Percentiles rank a stretch among this genome's conserved stretches.
These are phyloP conservation scores for Ceriops zippeliana DNA, from an alignment of 345 rosid species.

Conservation along the genomic window DNA sequence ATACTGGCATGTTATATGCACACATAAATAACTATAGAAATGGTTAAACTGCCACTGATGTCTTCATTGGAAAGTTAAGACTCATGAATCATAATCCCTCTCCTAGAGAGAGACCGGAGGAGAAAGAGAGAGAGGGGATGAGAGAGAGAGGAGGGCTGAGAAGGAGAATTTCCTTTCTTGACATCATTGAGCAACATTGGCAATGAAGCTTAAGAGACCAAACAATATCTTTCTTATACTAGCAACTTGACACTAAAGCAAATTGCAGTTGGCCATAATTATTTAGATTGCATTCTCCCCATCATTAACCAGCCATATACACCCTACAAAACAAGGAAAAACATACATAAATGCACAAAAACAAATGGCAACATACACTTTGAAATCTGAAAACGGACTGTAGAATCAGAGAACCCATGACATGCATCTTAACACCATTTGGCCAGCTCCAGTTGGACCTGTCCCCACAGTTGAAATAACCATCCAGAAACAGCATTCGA, in stretches of 20 bases:
- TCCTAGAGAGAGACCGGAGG: no score
- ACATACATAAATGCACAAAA: not conserved
- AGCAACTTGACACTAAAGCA: not conserved
- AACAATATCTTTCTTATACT: not conserved
- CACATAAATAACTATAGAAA: no score
- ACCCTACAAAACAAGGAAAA: not conserved
- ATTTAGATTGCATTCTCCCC: not conserved
- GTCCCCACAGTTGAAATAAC: slow-evolving; percentile 58
- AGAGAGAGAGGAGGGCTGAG: no score
- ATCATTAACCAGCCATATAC: not conserved
- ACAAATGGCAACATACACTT: slow-evolving; percentile 51
- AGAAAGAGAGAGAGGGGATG: no score
- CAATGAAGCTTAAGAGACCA: not conserved
- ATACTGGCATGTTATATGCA: no score
- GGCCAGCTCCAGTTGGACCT: slow-evolving; percentile 79
- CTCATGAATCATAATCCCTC: no score
- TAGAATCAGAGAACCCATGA: slow-evolving; percentile 85
- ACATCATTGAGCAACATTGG: not conserved
- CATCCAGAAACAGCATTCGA: slow-evolving; percentile 73
- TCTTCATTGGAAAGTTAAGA: no score
- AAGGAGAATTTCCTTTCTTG: no score
- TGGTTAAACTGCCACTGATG: no score
- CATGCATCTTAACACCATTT: slow-evolving; percentile 62
- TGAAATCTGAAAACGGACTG: slow-evolving; percentile 74
- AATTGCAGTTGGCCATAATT: not conserved